Conservation (phyloP, 1,284 basidiomycete species). For the Rhizopogon hawkerae region DNA sequence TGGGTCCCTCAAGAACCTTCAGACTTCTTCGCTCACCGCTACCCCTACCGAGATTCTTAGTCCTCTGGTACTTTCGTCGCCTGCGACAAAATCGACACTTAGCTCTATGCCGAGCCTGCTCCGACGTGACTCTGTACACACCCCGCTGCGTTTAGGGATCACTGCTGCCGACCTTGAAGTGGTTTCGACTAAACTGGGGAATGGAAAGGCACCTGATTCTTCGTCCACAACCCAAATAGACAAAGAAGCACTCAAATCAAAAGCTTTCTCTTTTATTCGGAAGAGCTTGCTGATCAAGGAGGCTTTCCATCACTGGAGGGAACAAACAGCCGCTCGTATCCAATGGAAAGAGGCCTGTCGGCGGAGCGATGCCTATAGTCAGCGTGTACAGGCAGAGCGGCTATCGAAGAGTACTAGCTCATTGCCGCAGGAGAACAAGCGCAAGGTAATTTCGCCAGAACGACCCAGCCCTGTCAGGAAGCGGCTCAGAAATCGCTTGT, state of each 20-base stretch:
- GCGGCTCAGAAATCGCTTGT: conserved; percentile 40
- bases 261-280: conserved; percentile 35
- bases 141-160: conserved; percentile 20
- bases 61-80: conserved; percentile 37
- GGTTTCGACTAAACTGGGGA: conserved; percentile 1
- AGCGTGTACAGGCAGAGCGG: conserved; percentile 37
- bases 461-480: conserved; percentile 35
- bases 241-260: conserved; percentile 20
- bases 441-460: conserved; percentile 14
- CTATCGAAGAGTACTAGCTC: conserved; percentile 23
- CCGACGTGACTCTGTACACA: conserved; percentile 21
- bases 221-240: conserved; percentile 10
- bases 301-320: conserved; percentile 30
- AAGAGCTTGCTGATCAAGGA: conserved; percentile 23
- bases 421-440: conserved; percentile 2
- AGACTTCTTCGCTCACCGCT: conserved; percentile 24
- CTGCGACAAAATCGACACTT: conserved; percentile 13
- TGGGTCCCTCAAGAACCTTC: conserved; percentile 25
- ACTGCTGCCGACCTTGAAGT: conserved; percentile 10
- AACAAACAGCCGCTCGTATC: conserved; percentile 33
- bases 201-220: conserved; percentile 9
- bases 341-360: conserved; percentile 52
- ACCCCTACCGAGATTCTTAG: conserved; percentile 37
- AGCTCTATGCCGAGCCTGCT: conserved; percentile 13
- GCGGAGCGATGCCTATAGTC: conserved; percentile 51